A percentile compares a stretch with the other conserved stretches of the same genome.
These are phyloP conservation scores for Boletus vinaceobasis DNA, from an alignment of 768 basidiomycete species.

Conservation along the genomic window DNA sequence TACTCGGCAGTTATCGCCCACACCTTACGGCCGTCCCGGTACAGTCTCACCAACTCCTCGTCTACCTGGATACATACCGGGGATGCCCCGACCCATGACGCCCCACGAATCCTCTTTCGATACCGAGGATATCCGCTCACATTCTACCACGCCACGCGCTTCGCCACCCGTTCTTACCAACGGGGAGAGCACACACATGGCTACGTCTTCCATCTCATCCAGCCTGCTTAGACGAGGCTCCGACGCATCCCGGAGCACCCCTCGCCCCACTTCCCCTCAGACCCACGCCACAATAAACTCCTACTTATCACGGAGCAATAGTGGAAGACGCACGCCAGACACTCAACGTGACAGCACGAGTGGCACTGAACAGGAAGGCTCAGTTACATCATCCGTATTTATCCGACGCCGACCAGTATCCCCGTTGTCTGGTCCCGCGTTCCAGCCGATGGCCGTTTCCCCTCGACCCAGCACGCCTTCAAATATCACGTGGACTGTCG, in stretches of 20 bases:
- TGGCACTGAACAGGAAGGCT: conserved; percentile 39
- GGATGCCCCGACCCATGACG: conserved; percentile 89
- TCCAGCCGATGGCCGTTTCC: conserved; percentile 57
- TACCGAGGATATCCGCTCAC: conserved; percentile 68
- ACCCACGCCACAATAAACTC: conserved; percentile 36
- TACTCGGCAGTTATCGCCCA: conserved; percentile 55
- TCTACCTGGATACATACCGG: conserved; percentile 82
- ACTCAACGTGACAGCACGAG: conserved; percentile 37
- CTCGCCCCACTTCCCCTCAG: conserved; percentile 47
- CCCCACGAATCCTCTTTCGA: conserved; percentile 69
- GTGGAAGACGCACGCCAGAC: conserved; percentile 67
- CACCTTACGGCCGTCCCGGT: conserved; percentile 51
- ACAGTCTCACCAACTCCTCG: conserved; percentile 49
- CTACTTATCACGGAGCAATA: conserved; percentile 57
- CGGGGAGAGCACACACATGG: conserved; percentile 33
- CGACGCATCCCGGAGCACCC: conserved; percentile 48
- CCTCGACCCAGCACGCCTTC: conserved; percentile 62
- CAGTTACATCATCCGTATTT: conserved; percentile 50
- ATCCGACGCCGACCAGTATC: conserved; percentile 67
- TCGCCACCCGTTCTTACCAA: conserved; percentile 53
- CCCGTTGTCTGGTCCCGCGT: conserved; percentile 59
- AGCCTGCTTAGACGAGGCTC: conserved; percentile 53
- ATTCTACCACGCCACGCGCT: conserved; percentile 72
- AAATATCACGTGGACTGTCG: conserved; percentile 66
- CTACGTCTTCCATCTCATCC: conserved; percentile 36